Percentiles rank a stretch among this genome's conserved stretches.
phyloP scores from a whole-genome alignment of 2,329 filamentous ascomycete species.

The Aplosporella prunicola region DNA sequence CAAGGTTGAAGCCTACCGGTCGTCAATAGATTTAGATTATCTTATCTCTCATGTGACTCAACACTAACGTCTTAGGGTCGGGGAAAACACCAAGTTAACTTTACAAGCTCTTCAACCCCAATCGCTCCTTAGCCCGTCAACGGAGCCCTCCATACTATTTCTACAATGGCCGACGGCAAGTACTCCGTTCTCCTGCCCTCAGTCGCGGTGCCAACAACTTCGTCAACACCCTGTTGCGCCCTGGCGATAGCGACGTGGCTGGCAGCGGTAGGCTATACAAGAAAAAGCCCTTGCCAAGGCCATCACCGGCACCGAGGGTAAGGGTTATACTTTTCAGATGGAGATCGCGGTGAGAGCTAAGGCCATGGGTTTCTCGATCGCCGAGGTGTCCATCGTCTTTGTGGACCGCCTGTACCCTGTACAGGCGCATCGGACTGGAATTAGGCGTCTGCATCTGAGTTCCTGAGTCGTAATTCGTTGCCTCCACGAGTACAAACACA shows the following conservation, averaged over 20 bases:
- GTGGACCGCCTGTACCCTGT: conserved; percentile 91
- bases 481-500: no score
- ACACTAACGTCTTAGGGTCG: no score
- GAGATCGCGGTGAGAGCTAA: conserved; percentile 98
- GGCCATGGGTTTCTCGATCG: conserved; percentile 87
- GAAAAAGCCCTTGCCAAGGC: conserved; percentile 82
- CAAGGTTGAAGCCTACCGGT: no score
- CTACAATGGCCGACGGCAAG: conserved; percentile 38
- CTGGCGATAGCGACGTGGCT: conserved; percentile 90
- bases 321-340: conserved; percentile 99
- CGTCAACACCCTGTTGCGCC: conserved; percentile 84
- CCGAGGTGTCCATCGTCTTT: conserved; percentile 92
- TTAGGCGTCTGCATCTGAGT: no score
- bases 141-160: conserved; percentile 4
- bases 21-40: no score
- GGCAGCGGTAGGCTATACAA: conserved; percentile 94
- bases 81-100: no score
- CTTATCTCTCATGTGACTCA: no score
- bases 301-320: conserved; percentile 82
- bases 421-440: no score
- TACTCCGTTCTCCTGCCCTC: conserved; percentile 93
- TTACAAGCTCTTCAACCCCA: no score
- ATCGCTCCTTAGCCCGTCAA: conserved; percentile 9
- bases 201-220: conserved; percentile 87
- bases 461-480: no score